Conservation (phyloP, 306 rosid genomes). For the Dryas drummondii region DNA sequence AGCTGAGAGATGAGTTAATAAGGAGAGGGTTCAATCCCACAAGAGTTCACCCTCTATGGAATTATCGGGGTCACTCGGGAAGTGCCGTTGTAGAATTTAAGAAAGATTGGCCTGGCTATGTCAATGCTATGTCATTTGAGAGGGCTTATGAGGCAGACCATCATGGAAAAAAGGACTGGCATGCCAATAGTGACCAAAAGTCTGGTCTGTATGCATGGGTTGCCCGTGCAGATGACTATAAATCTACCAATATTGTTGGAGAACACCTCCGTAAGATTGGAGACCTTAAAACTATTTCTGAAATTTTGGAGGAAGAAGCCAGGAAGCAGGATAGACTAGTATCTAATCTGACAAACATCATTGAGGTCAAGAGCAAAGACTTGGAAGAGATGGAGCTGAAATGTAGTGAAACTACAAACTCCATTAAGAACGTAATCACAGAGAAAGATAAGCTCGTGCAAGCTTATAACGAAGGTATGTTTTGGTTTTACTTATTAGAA, state of each 20-base stretch:
- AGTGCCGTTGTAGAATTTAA: slow-evolving; percentile 74
- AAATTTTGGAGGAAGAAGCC: slow-evolving; percentile 78
- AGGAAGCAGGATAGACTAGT: slow-evolving; percentile 64
- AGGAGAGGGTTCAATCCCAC: slow-evolving; percentile 70
- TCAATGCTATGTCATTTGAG: slow-evolving; percentile 82
- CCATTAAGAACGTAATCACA: slow-evolving; percentile 41
- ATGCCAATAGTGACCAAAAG: slow-evolving; percentile 40
- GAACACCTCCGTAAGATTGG: slow-evolving; percentile 74
- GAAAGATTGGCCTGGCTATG: slow-evolving; percentile 81
- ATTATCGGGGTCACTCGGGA: slow-evolving; percentile 76
- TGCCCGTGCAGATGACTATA: slow-evolving; percentile 82
- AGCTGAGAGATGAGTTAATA: slow-evolving; percentile 76
- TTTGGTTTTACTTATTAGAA: neutral
- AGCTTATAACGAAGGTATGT: slow-evolving; percentile 67
- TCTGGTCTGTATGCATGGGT: slow-evolving; percentile 89
- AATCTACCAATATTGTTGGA: slow-evolving; percentile 53
- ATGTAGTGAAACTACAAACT: slow-evolving; percentile 57
- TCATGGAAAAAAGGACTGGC: slow-evolving; percentile 80
- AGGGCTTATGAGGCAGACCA: slow-evolving; percentile 65
- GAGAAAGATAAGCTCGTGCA: slow-evolving; percentile 73
- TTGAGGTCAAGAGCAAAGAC: slow-evolving; percentile 61
- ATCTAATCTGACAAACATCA: slow-evolving; percentile 57
- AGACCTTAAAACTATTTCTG: slow-evolving; percentile 68
- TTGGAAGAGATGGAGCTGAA: slow-evolving; percentile 66
- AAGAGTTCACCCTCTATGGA: slow-evolving; percentile 68